phyloP scores from a whole-genome alignment of 257 asterid genomes.

The Plantago elongata region DNA sequence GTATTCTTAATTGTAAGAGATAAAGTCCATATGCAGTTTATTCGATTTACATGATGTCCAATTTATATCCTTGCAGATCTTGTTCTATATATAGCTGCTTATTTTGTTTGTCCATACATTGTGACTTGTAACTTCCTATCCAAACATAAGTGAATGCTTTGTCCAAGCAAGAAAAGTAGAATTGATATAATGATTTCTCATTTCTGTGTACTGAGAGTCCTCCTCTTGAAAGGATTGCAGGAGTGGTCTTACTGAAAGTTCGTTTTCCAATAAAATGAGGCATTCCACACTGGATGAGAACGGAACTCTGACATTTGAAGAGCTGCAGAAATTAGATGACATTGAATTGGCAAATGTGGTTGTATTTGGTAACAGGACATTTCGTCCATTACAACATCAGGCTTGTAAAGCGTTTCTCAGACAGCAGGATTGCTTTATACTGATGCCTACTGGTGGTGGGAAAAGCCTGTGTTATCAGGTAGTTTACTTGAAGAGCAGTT shows the following conservation, averaged over 20 bases:
- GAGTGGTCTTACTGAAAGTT: slow-evolving; percentile 36
- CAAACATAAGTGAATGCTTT: slow-evolving; percentile 5
- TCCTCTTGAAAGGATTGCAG: slow-evolving; percentile 39
- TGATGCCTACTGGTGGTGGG: slow-evolving; percentile 99
- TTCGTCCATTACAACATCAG: slow-evolving; percentile 84
- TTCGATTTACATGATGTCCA: too few species aligned
- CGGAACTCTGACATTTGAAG: slow-evolving; percentile 54
- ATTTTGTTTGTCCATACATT: background rate
- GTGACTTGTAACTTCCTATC: slow-evolving; percentile 15
- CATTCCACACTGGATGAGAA: slow-evolving; percentile 24
- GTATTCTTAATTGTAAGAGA: too few species aligned
- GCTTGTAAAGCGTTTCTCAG: slow-evolving; percentile 64
- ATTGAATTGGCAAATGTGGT: slow-evolving; percentile 86
- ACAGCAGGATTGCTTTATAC: slow-evolving; percentile 80
- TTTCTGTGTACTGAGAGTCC: slow-evolving; percentile 21
- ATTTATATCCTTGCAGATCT: too few species aligned
- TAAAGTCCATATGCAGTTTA: too few species aligned
- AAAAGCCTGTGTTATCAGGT: slow-evolving; percentile 99
- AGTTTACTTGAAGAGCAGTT: slow-evolving; percentile 19
- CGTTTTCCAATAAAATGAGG: slow-evolving; percentile 32
- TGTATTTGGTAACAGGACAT: slow-evolving; percentile 74
- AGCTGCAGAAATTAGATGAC: slow-evolving; percentile 72
- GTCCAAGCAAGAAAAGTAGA: slow-evolving; percentile 5
- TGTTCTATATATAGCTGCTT: background rate
- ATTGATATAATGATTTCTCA: slow-evolving; percentile 7